A percentile compares a stretch with the other conserved stretches of the same genome.
phyloP scores from a whole-genome alignment of 345 rosid species.

The Citrus medica region DNA sequence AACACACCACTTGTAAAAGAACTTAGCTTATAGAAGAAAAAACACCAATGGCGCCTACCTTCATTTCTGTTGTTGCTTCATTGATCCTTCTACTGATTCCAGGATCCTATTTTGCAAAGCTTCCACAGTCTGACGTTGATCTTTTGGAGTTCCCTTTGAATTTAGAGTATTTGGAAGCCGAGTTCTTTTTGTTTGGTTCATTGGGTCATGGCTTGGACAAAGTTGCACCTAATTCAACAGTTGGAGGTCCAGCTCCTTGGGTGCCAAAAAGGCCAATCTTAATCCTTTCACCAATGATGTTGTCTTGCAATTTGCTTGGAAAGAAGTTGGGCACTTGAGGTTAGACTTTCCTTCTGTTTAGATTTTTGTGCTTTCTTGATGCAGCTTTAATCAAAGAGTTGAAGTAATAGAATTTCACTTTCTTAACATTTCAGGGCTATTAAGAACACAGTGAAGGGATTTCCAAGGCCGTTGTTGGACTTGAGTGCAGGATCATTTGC shows the following conservation, averaged over 20 bases:
- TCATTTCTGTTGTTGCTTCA: constrained; percentile 13
- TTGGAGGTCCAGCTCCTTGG: constrained; percentile 78
- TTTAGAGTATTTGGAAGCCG: constrained; percentile 89
- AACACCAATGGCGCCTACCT: background rate
- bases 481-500: constrained; percentile 51
- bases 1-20: background rate
- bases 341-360: background rate
- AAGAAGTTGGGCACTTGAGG: constrained; percentile 95
- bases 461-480: constrained; percentile 75
- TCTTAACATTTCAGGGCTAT: constrained; percentile 52
- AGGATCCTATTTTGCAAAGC: constrained; percentile 3
- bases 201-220: constrained; percentile 70
- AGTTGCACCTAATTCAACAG: constrained; percentile 53
- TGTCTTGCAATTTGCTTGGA: constrained; percentile 73
- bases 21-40: background rate
- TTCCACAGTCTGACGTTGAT: constrained; percentile 39
- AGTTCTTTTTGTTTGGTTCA: constrained; percentile 73
- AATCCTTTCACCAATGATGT: constrained; percentile 50
- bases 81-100: constrained; percentile 23
- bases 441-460: constrained; percentile 57
- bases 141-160: constrained; percentile 80
- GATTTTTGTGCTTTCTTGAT: background rate
- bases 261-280: constrained; percentile 58
- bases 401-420: background rate
- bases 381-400: too few species aligned